Percentiles rank a stretch among this genome's conserved stretches.
phyloP scores from a whole-genome alignment of 2,329 filamentous ascomycete species.

The Colletotrichum shisoi region DNA sequence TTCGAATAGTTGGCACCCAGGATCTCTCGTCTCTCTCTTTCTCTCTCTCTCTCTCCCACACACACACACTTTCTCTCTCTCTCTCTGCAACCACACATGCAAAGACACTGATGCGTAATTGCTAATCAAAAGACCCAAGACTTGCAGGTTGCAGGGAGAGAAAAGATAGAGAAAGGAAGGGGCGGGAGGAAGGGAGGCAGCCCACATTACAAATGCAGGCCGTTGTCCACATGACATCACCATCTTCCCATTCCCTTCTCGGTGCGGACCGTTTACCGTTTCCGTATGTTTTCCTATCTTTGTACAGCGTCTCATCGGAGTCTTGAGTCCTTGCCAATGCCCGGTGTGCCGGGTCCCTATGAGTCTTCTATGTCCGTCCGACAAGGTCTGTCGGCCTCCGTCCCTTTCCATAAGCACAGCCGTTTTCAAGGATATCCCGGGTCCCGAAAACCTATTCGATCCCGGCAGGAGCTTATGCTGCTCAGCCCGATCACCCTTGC shows the following conservation, averaged over 20 bases:
- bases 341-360: too few species aligned
- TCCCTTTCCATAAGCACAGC: not conserved
- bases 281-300: not conserved
- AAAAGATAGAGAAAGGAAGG: too few species aligned
- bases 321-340: too few species aligned
- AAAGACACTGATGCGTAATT: not conserved
- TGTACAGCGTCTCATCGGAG: too few species aligned
- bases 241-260: not conserved
- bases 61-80: too few species aligned
- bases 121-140: too few species aligned
- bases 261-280: conserved; percentile 18
- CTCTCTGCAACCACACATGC: not conserved
- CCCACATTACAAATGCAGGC: not conserved
- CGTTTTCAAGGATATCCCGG: conserved; percentile 2
- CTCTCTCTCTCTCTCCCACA: not conserved
- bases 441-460: not conserved
- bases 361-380: conserved; percentile 5
- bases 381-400: not conserved
- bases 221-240: conserved; percentile 4
- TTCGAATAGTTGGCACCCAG: not conserved
- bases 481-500: too few species aligned
- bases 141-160: too few species aligned
- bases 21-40: not conserved
- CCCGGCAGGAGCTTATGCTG: not conserved
- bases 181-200: not conserved